Evolutionary conservation across 129 eudicot genomes (phyloP), one percentile per base, ranked within the genome.

Genomic region (Mikania micrantha): DNA sequence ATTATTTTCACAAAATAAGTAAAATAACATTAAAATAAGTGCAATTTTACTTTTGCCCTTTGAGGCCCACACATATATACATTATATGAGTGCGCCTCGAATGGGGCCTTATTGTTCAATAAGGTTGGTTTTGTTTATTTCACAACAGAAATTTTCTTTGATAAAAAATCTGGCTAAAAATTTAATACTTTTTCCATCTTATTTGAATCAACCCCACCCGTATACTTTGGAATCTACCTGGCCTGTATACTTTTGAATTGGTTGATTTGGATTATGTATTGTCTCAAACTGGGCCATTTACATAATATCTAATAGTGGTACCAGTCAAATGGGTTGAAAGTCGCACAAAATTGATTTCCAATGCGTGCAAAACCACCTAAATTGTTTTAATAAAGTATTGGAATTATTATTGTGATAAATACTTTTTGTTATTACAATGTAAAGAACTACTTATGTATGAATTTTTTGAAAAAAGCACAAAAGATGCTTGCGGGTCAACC

Each of bases 51-150:
- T n/a, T n/a, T n/a, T n/a, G n/a, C n/a, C n/a, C n/a, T n/a, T n/a
- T n/a, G n/a, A n/a, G n/a, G n/a, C n/a, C n/a, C n/a, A n/a, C n/a
- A n/a, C n/a, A n/a, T n/a, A n/a, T n/a, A n/a, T n/a, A n/a, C n/a
- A n/a, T n/a, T n/a, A n/a, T n/a, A n/a, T n/a, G n/a, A n/a, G n/a
- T n/a, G n/a, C n/a, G n/a, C n/a, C n/a, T n/a, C n/a, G n/a, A n/a
- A n/a, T n/a, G n/a, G n/a, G n/a, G n/a, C n/a, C n/a, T n/a, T n/a
- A n/a, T 77, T 93, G 77, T 93, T 93, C 83, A 93, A 93, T 57
- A 89, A 93, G 99, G 99, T 92, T 20, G 25, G 68, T 67, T 66
- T 66, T 40, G 9, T 44, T 22, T 29, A 2, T 70, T 54, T 41
- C 27, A 16, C 40, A 27, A 56, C 5, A 36, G 17, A 24, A 4